These are phyloP conservation scores for Tolypocladium ovalisporum DNA, from an alignment of 2,329 filamentous ascomycete genomes.

Conservation along the genomic window DNA sequence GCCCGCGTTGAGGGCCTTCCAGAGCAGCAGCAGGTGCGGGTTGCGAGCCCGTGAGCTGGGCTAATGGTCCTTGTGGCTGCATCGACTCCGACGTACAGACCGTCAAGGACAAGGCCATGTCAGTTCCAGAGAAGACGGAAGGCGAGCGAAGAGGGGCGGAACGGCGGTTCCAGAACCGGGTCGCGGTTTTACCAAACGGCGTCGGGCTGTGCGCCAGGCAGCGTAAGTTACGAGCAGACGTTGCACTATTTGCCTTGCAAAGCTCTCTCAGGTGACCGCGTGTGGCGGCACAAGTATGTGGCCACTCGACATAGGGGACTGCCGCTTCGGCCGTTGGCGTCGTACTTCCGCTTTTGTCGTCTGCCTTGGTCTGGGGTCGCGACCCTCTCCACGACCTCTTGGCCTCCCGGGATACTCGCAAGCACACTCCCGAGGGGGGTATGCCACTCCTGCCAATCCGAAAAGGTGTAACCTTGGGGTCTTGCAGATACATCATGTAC, in stretches of 20 bases:
- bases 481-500: slow-evolving; percentile 53
- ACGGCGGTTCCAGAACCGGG: slow-evolving; percentile 37
- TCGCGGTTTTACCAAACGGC: slow-evolving; percentile 41
- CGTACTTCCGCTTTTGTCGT: slow-evolving; percentile 37
- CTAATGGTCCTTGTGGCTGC: slow-evolving; percentile 50
- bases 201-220: slow-evolving; percentile 44
- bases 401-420: slow-evolving; percentile 54
- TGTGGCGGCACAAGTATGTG: slow-evolving; percentile 52
- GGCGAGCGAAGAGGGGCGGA: slow-evolving; percentile 33
- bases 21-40: slow-evolving; percentile 10
- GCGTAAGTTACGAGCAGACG: slow-evolving; percentile 29
- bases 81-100: slow-evolving; percentile 55
- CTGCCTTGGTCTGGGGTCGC: slow-evolving; percentile 24
- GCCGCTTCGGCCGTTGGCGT: slow-evolving; percentile 41
- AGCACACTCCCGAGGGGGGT: slow-evolving; percentile 53
- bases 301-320: slow-evolving; percentile 47
- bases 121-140: slow-evolving; percentile 45
- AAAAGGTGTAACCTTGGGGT: slow-evolving; percentile 57
- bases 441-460: slow-evolving; percentile 52
- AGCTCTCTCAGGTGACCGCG: slow-evolving; percentile 51
- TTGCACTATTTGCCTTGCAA: slow-evolving; percentile 44
- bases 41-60: slow-evolving; percentile 42
- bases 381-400: slow-evolving; percentile 57
- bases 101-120: slow-evolving; percentile 52
- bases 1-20: slow-evolving; percentile 3